Evolutionary conservation across 345 rosid genomes (phyloP), one percentile per base, ranked within the genome.

Genomic region (Bruguiera gymnorhiza): DNA sequence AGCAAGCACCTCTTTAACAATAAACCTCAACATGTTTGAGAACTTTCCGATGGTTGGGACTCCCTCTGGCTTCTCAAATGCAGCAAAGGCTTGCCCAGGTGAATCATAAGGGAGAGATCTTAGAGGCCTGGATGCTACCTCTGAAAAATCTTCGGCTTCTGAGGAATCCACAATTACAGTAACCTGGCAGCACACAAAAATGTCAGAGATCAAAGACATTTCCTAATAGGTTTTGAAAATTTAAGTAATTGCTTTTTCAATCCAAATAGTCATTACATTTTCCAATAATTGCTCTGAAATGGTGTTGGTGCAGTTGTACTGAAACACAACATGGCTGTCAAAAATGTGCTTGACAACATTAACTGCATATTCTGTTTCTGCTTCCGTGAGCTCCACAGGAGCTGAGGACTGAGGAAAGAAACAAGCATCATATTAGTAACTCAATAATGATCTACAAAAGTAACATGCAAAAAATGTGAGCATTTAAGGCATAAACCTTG

Each of bases 271-370:
- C 73, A 70, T 81, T 86, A 95, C 99, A 82, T 88, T 87, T 80
- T 95, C 99, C 86, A 95, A 85, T 67, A 95, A 76, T 68, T 90
- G 97, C 78, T 95, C 99, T 8, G 93, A 93, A 69, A 95, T 87
- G 20, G 99, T 95, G 77, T 95, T 95, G 65, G 90, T 92, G 87
- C 97, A 92, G 82, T 92, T 92, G 81, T 87, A 95, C 87, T 95
- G 99, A 77, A 95, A 87, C 80, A 95, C 90, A 36, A 92, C 88
- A 78, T 92, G 94, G 46, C 84, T 78, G 76, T 90, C 94, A 73
- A 87, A 95, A 19, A 95, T 87, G 79, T 95, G 99, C 75, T 95
- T 92, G 51, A 92, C 90, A 75, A 81, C 98, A 84, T 88, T 92
- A 70, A 95, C 98, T 3, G 97, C 87, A 61, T 95, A 95, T 75